These are phyloP conservation scores for Epichloe coenophiala DNA, from an alignment of 2,329 filamentous ascomycete genomes.

Conservation along the genomic window DNA sequence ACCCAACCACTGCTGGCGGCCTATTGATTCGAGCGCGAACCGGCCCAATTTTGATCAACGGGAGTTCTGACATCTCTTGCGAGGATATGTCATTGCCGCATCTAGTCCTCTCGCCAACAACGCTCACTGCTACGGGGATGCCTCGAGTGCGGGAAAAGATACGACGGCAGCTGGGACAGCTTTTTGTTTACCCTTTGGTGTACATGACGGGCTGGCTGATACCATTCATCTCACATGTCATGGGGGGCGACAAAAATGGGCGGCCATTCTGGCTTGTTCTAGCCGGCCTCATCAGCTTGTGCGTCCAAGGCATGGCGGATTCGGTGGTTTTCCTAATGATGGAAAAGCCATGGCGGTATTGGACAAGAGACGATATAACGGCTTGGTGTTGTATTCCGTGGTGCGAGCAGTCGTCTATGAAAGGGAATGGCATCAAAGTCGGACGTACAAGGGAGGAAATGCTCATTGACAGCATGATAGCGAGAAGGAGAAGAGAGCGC, in stretches of 20 bases:
- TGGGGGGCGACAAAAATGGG: constrained; percentile 17
- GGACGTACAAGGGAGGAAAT: constrained; percentile 40
- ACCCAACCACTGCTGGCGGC: too few relatives aligned
- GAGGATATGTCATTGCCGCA: constrained; percentile 8
- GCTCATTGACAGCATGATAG: constrained; percentile 34
- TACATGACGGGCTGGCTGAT: constrained; percentile 62
- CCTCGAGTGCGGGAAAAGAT: constrained; percentile 38
- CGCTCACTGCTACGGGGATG: constrained; percentile 15
- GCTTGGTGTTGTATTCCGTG: not conserved
- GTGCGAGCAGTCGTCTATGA: constrained; percentile 1
- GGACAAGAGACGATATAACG: constrained; percentile 4
- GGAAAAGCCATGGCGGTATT: constrained; percentile 53
- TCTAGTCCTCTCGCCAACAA: constrained; percentile 8
- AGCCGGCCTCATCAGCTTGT: constrained; percentile 43
- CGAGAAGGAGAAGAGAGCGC: constrained; percentile 32
- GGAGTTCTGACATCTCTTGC: not conserved
- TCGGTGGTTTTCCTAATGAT: constrained; percentile 53
- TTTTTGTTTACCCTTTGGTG: constrained; percentile 64
- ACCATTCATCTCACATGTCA: constrained; percentile 52
- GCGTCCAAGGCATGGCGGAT: constrained; percentile 54
- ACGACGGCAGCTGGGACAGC: constrained; percentile 52
- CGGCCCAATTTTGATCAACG: not conserved
- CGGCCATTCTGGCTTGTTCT: constrained; percentile 44
- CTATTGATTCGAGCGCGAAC: not conserved
- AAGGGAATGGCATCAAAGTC: constrained; percentile 10